Evolutionary conservation across 163 green algal species (phyloP).

Genomic region (Picocystis sp.): DNA sequence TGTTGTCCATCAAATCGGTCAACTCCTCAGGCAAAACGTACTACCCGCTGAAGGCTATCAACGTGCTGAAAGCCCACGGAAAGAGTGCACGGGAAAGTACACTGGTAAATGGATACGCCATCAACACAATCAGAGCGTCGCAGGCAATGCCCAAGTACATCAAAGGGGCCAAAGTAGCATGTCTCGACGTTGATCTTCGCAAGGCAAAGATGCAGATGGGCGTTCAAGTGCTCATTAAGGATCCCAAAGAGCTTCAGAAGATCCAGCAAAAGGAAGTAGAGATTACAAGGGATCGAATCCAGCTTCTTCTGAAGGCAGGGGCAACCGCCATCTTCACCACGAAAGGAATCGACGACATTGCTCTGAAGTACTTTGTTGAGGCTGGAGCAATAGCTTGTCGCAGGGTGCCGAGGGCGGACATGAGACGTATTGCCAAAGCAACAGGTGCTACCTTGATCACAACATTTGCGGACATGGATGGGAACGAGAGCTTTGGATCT

Average conservation of each 20-base stretch:
- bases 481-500: conserved; percentile 85
- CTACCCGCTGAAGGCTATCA: conserved; percentile 56
- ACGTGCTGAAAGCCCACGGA: conserved; percentile 95
- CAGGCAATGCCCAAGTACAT: conserved; percentile 22
- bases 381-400: conserved; percentile 73
- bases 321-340: conserved; percentile 90
- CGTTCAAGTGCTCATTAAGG: conserved; percentile 81
- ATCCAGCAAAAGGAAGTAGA: conserved; percentile 83
- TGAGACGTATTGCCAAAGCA: conserved; percentile 80
- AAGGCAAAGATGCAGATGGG: conserved; percentile 94
- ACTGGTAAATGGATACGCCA: conserved; percentile 82
- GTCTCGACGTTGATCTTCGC: conserved; percentile 96
- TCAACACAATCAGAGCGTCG: conserved; percentile 74
- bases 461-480: conserved; percentile 91
- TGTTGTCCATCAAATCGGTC: conserved; percentile 44
- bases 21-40: conserved; percentile 26
- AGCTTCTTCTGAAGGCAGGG: conserved; percentile 66
- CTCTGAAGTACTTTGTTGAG: conserved; percentile 99
- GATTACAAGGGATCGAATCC: conserved; percentile 90
- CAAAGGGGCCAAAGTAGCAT: conserved; percentile 72
- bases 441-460: conserved; percentile 74
- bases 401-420: conserved; percentile 84
- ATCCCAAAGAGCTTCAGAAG: conserved; percentile 87
- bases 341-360: conserved; percentile 98
- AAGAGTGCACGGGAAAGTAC: conserved; percentile 66